Evolutionary conservation across 345 rosid species (phyloP).

Genomic region (Leavenworthia alabamica): DNA sequence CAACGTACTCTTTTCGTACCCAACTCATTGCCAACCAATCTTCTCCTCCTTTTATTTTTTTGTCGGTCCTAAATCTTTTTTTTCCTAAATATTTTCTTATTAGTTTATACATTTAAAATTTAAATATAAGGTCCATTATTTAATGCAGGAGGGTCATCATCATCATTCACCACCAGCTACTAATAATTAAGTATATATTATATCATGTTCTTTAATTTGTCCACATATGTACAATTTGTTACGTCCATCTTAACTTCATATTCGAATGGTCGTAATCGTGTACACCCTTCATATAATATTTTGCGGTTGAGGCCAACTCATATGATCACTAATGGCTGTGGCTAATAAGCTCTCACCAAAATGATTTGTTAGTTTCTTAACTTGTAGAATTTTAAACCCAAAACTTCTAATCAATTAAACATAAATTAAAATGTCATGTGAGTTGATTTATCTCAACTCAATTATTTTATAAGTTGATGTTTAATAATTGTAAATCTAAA

Average conservation of each 20-base stretch:
- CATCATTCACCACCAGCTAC: slow-evolving; percentile 4
- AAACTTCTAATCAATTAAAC: too few species aligned
- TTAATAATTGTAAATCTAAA: too few species aligned
- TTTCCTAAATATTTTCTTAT: not conserved
- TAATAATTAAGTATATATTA: not conserved
- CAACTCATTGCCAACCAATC: slow-evolving; percentile 31
- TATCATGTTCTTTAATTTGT: not conserved
- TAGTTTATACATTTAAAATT: not conserved
- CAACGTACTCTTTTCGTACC: slow-evolving; percentile 30
- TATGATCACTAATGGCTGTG: too few species aligned
- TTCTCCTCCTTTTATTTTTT: slow-evolving; percentile 20
- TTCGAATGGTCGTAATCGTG: not conserved
- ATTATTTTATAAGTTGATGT: not conserved
- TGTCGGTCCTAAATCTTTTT: slow-evolving; percentile 16
- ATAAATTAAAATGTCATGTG: too few species aligned
- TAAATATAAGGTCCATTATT: slow-evolving; percentile 4
- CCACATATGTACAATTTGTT: not conserved
- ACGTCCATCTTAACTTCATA: not conserved
- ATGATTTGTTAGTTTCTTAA: not conserved
- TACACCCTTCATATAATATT: not conserved
- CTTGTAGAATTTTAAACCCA: too few species aligned
- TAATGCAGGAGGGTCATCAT: slow-evolving; percentile 7
- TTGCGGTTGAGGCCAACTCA: slow-evolving; percentile 7
- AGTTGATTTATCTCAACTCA: too few species aligned
- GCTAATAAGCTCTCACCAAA: too few species aligned